A percentile compares a stretch with the other conserved stretches of the same genome.
phyloP scores from a whole-genome alignment of 2,329 filamentous ascomycete species.

The Paraphoma sp. region DNA sequence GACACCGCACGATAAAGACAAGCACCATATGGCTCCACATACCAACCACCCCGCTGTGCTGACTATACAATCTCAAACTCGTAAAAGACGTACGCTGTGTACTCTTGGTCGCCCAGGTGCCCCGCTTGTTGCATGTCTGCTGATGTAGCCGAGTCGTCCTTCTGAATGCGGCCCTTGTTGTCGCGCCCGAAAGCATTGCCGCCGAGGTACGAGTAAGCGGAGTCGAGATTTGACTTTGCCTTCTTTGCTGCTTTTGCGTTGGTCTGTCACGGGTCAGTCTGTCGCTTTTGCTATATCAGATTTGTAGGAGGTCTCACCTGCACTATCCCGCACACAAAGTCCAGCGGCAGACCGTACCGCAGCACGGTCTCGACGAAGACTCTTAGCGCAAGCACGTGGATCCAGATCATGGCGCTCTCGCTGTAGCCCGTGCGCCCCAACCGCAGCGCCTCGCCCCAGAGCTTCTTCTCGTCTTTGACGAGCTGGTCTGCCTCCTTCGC shows the following conservation, averaged over 20 bases:
- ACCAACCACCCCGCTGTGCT: not conserved
- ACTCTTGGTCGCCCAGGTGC: slow-evolving; percentile 76
- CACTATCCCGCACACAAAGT: slow-evolving; percentile 84
- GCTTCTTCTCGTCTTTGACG: slow-evolving; percentile 83
- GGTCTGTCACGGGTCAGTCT: slow-evolving; percentile 62
- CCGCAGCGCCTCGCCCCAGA: slow-evolving; percentile 90
- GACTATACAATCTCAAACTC: slow-evolving; percentile 75
- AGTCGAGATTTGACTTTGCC: slow-evolving; percentile 71
- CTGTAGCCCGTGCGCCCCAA: slow-evolving; percentile 92
- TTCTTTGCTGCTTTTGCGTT: slow-evolving; percentile 83
- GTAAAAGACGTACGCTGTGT: slow-evolving; percentile 97
- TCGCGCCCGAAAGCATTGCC: slow-evolving; percentile 94
- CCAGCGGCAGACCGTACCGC: slow-evolving; percentile 88
- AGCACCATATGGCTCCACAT: not conserved
- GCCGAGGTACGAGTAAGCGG: slow-evolving; percentile 86
- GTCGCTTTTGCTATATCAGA: not conserved
- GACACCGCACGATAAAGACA: not conserved
- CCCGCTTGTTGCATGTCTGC: slow-evolving; percentile 84
- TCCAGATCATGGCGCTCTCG: slow-evolving; percentile 94
- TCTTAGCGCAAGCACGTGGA: slow-evolving; percentile 86
- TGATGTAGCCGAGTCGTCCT: slow-evolving; percentile 81
- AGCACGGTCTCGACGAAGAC: slow-evolving; percentile 99
- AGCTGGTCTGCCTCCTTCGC: slow-evolving; percentile 83
- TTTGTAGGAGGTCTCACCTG: slow-evolving; percentile 64
- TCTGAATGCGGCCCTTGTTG: slow-evolving; percentile 89